These are phyloP conservation scores for Helminthosporium solani DNA, from an alignment of 2,329 filamentous ascomycete genomes.

Conservation along the genomic window DNA sequence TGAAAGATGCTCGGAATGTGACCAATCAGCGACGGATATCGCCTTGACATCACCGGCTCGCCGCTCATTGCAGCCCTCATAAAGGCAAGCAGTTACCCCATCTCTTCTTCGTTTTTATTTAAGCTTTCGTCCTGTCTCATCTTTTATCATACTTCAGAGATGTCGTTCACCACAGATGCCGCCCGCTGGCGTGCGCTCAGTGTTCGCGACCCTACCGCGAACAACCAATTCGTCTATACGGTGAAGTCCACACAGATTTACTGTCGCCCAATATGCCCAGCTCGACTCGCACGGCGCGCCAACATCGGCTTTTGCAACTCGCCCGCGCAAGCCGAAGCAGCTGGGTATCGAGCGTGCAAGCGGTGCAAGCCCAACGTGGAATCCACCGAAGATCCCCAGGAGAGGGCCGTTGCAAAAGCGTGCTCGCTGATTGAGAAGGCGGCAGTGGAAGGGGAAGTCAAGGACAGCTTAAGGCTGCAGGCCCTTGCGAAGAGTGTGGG, in stretches of 20 bases:
- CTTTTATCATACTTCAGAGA: constrained; percentile 2
- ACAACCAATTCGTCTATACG: constrained; percentile 55
- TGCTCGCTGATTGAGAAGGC: constrained; percentile 32
- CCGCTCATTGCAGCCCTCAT: not conserved
- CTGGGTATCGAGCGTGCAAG: constrained; percentile 59
- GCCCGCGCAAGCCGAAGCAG: constrained; percentile 48
- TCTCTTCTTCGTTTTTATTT: not conserved
- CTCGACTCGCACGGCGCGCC: constrained; percentile 59
- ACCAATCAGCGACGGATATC: constrained; percentile 17
- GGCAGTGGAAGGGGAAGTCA: constrained; percentile 18
- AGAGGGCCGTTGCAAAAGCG: constrained; percentile 46
- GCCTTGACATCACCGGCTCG: not conserved
- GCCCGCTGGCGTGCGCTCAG: constrained; percentile 46
- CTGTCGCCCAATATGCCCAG: constrained; percentile 62
- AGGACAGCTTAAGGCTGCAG: constrained; percentile 38
- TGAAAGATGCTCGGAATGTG: constrained; percentile 18
- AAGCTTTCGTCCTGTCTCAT: not conserved
- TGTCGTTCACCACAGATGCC: constrained; percentile 35
- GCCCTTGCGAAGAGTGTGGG: constrained; percentile 54
- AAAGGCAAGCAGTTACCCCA: not conserved
- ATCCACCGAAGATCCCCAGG: constrained; percentile 45
- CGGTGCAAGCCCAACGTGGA: constrained; percentile 53
- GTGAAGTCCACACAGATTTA: constrained; percentile 60
- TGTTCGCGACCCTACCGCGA: constrained; percentile 46
- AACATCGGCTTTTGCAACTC: constrained; percentile 58